Conservation (phyloP, 805 yeast species). For the Candida ovalis region DNA sequence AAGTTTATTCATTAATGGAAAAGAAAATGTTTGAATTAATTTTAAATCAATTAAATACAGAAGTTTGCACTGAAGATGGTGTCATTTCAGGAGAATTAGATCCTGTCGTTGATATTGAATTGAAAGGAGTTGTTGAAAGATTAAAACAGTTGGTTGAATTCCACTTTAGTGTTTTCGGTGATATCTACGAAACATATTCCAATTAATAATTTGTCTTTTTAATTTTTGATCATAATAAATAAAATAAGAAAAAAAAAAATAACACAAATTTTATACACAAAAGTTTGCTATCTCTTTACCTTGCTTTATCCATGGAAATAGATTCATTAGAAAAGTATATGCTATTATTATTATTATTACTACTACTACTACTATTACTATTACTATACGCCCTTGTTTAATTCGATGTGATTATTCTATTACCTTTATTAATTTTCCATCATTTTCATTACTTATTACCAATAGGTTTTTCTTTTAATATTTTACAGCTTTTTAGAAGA, state of each 20-base stretch:
- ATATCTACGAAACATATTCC: conserved; percentile 42
- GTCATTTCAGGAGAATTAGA: conserved; percentile 19
- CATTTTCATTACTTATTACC: not conserved
- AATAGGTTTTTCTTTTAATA: not conserved
- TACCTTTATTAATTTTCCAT: not conserved
- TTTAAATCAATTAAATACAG: conserved; percentile 19
- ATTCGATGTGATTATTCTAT: not conserved
- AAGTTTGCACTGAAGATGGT: conserved; percentile 2
- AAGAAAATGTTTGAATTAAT: conserved; percentile 51
- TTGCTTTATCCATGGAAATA: not conserved
- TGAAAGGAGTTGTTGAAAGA: conserved; percentile 54
- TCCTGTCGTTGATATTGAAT: conserved; percentile 41
- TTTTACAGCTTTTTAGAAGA: no score
- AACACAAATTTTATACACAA: no score
- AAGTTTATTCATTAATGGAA: conserved; percentile 74
- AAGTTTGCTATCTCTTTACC: not conserved
- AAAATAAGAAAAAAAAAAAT: not conserved
- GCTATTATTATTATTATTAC: no score
- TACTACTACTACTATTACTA: not conserved
- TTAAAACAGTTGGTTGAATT: conserved; percentile 65
- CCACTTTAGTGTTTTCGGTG: conserved; percentile 82
- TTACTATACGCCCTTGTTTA: not conserved
- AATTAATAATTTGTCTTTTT: not conserved
- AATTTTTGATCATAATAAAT: not conserved
- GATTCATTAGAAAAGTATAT: not conserved